Conservation (phyloP, 805 yeast genomes). For the Candida xiaguanensis region DNA sequence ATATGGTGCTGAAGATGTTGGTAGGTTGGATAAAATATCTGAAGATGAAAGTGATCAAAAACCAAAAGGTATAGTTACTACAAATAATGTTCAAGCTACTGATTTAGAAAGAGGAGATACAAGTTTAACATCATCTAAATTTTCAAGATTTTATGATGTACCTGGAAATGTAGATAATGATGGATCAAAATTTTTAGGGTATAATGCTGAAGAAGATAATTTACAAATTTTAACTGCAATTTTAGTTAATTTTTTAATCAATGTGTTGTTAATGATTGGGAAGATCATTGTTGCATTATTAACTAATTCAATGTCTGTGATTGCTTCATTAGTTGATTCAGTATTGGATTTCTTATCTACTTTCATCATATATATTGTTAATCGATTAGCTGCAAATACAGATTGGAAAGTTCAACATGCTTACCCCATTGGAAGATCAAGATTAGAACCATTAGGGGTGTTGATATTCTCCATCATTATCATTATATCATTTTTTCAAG, state of each 20-base stretch:
- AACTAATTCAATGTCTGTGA: slow-evolving; percentile 68
- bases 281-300: slow-evolving; percentile 57
- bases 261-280: slow-evolving; percentile 55
- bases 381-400: slow-evolving; percentile 43
- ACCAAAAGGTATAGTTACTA: not conserved
- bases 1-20: slow-evolving; percentile 41
- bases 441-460: slow-evolving; percentile 77
- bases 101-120: slow-evolving; percentile 10
- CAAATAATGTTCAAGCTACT: slow-evolving; percentile 2
- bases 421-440: slow-evolving; percentile 68
- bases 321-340: slow-evolving; percentile 79
- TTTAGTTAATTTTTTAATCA: slow-evolving; percentile 57
- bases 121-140: slow-evolving; percentile 14
- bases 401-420: slow-evolving; percentile 45
- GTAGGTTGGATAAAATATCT: slow-evolving; percentile 1
- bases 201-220: slow-evolving; percentile 39
- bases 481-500: slow-evolving; percentile 67
- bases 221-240: slow-evolving; percentile 57
- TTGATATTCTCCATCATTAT: slow-evolving; percentile 69
- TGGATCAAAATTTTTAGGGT: slow-evolving; percentile 52
- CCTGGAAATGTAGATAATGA: slow-evolving; percentile 63
- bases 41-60: slow-evolving; percentile 5
- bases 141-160: slow-evolving; percentile 36
- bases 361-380: slow-evolving; percentile 62
- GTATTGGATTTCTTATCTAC: slow-evolving; percentile 72